Evolutionary conservation across 164 flowering plant species (phyloP), one percentile per base, ranked within the genome.

Genomic region (Kingdonia uniflora): DNA sequence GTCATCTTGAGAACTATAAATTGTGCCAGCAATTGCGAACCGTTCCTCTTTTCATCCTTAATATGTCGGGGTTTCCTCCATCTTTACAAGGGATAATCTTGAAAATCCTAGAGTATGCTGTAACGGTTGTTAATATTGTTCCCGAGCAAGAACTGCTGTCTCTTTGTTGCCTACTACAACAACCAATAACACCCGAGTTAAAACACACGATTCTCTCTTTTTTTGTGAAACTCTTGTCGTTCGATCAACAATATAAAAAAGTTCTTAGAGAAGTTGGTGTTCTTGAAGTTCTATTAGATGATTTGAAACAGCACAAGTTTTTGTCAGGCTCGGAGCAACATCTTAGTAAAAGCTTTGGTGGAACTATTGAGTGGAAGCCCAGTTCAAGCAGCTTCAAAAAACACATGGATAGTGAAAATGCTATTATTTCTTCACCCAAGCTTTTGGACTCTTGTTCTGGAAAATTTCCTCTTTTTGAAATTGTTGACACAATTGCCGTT

Each of bases 81-180:
- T 68, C 94, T 53, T 65, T 94, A 65, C 99, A 87, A 70, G 97
- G 83, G 57, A 83, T 78, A 41, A 87, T 94, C 45, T 62, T 94
- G 65, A 94, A 94, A 73, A 87, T 89, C 71, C 90, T 94, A 57
- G 97, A 89, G 71, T 94, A 94, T 78, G 99, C 96, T 48, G 99
- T 94, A 55, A 94, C 99, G 41, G 99, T 94, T 66, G 92, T 82
- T 54, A 94, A 94, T 68, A 81, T 95, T 68, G 81, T 89, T 56
- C 99, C 99, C 29, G 99, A 94, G 66, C 99, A 94, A 64, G 97
- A 89, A 67, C 66, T 94, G 67, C 95, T 94, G 58, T 85, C 97
- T 20, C 90, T 94, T 46, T 85, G 99, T 71, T 94, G 95, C 74
- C 73, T 94, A 51, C 56, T 94, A 71, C 97, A 89, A 77, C 99